These are phyloP conservation scores for Scedosporium boydii DNA, from an alignment of 2,329 filamentous ascomycete species.

Conservation along the genomic window DNA sequence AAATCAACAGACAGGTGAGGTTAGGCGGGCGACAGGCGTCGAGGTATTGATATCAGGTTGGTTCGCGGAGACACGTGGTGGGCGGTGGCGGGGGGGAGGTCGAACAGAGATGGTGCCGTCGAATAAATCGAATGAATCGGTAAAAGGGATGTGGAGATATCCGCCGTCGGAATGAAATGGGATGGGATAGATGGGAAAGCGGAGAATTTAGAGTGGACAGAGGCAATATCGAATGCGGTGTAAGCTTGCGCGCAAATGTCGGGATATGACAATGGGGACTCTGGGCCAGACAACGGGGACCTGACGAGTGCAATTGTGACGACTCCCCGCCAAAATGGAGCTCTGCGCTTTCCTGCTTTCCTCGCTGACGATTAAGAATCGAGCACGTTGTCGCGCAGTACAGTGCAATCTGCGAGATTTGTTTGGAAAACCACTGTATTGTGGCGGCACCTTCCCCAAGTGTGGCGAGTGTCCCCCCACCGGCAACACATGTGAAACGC, in stretches of 20 bases:
- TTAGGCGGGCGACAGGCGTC: neutral
- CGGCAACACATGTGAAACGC: too few species aligned
- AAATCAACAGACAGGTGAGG: conserved; percentile 3
- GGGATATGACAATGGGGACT: neutral
- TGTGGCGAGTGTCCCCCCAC: neutral
- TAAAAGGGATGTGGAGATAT: neutral
- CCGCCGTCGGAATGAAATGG: neutral
- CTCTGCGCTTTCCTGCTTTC: neutral
- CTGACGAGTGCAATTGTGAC: neutral
- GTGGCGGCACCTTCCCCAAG: neutral
- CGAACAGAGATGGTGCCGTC: neutral
- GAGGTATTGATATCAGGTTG: neutral
- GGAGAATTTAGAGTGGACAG: neutral
- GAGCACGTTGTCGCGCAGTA: neutral
- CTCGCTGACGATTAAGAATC: neutral
- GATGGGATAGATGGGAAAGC: neutral
- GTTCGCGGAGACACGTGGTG: neutral
- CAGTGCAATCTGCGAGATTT: neutral
- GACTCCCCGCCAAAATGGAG: neutral
- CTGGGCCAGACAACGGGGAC: neutral
- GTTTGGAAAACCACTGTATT: neutral
- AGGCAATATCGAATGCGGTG: neutral
- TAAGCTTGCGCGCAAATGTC: neutral
- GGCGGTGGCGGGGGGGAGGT: neutral
- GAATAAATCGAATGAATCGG: neutral